Percentiles rank a stretch among this genome's conserved stretches.
phyloP scores from a whole-genome alignment of 257 asterid species.

The Ballota nigra region DNA sequence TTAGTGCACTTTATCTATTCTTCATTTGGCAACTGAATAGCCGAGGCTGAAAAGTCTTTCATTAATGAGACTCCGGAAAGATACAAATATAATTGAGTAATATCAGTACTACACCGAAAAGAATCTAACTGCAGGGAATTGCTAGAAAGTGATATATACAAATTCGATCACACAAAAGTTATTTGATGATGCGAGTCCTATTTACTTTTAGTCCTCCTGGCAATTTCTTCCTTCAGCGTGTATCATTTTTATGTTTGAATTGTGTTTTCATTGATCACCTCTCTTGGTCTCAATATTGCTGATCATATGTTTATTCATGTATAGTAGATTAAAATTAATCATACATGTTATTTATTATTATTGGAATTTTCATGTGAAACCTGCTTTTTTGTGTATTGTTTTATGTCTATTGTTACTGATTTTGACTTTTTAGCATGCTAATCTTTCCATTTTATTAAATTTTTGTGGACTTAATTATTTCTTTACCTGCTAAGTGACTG shows the following conservation, averaged over 20 bases:
- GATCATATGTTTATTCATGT: neutral
- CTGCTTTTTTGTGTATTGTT: neutral
- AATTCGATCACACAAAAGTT: neutral
- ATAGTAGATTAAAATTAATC: neutral
- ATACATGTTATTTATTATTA: neutral
- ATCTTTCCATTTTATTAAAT: neutral
- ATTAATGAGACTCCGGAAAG: neutral
- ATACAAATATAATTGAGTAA: neutral
- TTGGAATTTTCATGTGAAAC: neutral
- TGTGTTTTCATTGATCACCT: neutral
- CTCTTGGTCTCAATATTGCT: neutral
- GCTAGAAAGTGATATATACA: neutral
- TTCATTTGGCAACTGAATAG: neutral
- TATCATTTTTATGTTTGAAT: neutral
- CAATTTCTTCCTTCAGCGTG: neutral
- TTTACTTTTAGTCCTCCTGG: neutral
- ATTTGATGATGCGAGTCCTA: neutral
- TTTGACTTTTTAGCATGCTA: neutral
- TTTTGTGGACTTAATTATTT: neutral
- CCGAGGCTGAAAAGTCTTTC: neutral
- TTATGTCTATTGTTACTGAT: neutral
- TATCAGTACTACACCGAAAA: neutral
- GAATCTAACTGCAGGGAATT: conserved; percentile 9
- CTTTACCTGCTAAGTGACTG: conserved; percentile 8
- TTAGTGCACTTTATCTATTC: neutral